These are phyloP conservation scores for Vickermania spadyakhi DNA, from an alignment of 208 protist species.

Conservation along the genomic window DNA sequence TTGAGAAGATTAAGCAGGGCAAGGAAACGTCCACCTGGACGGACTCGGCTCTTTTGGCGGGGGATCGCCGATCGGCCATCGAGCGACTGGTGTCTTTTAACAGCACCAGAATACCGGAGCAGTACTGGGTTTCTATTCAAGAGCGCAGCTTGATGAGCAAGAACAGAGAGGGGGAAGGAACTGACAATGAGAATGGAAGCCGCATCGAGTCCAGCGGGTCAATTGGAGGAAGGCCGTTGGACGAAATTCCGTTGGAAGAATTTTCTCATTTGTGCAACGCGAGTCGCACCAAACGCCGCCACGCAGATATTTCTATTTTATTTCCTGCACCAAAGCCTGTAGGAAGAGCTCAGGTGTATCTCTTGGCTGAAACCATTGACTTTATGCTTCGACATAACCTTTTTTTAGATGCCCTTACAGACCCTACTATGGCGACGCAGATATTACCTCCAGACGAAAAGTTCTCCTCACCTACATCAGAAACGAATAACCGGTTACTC, in stretches of 20 bases:
- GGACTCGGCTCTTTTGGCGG: slow-evolving; percentile 13
- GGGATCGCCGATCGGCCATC: slow-evolving; percentile 24
- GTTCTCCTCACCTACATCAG: not conserved
- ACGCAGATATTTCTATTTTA: slow-evolving; percentile 6
- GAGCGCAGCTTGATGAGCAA: slow-evolving; percentile 3
- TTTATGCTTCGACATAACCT: slow-evolving; percentile 56
- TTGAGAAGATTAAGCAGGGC: slow-evolving; percentile 35
- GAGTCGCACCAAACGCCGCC: not conserved
- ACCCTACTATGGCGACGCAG: slow-evolving; percentile 42
- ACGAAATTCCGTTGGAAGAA: not conserved
- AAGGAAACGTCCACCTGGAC: slow-evolving; percentile 3
- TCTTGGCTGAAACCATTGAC: slow-evolving; percentile 73
- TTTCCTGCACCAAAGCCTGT: slow-evolving; percentile 56
- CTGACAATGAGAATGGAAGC: not conserved
- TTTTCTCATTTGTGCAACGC: not conserved
- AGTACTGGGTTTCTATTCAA: slow-evolving; percentile 56
- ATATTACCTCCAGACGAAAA: slow-evolving; percentile 23
- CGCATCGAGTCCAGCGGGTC: not conserved
- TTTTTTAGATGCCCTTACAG: slow-evolving; percentile 37
- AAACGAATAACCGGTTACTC: slow-evolving; percentile 14
- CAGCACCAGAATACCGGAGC: slow-evolving; percentile 51
- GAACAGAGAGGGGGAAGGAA: not conserved
- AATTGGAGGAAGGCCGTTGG: not conserved
- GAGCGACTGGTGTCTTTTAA: slow-evolving; percentile 41
- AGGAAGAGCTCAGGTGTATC: slow-evolving; percentile 77